Evolutionary conservation across 805 yeast species (phyloP), one percentile per base, ranked within the genome.

Genomic region (Hanseniaspora lachancei): DNA sequence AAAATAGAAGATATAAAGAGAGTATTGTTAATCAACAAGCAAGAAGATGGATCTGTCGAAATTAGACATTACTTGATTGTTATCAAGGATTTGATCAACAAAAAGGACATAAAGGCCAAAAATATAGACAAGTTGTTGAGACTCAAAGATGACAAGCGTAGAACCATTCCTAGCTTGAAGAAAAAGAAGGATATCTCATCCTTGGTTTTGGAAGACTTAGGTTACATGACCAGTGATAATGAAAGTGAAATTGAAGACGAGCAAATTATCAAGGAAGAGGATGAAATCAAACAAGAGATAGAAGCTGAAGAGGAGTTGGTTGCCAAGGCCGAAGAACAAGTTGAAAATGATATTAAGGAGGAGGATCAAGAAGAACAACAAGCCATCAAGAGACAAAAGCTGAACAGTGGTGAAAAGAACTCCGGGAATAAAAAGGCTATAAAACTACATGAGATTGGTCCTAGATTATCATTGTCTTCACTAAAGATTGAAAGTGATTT

Each of bases 401-500:
- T 43, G 21, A 55, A 58, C 7, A 58, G 55, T 16, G 61, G 60
- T 53, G 21, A 24, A 32, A 56, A 53, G 42, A 60, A 43, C 62
- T 66, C 50, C 10, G 65, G 69, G 32, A 73, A 71, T 54, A 89
- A 88, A 69, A 80, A 86, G 63, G 97, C 98, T 1, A 86, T 93
- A 62, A 89, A 88, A 67, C 74, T 93, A 51, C 86, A 91, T 0
- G 98, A 93, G 68, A 72, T 91, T 49, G 98, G 98, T 0, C 98
- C 98, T 39, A 77, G 98, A 61, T 70, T 93, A 68, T 80, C 78
- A 61, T 72, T 93, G 68, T 74, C 80, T 52, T 72, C 93, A 57
- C 72, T 84, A 50, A 93, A 93, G 71, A 86, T 93, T 54, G 97
- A 91, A 70, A 97, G 91, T 65, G 95, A 93, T 18, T 77, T 86